A percentile compares a stretch with the other conserved stretches of the same genome.
These are phyloP conservation scores for Pseudotsuga menziesii DNA, from an alignment of 75 land plant genomes.

Conservation along the genomic window DNA sequence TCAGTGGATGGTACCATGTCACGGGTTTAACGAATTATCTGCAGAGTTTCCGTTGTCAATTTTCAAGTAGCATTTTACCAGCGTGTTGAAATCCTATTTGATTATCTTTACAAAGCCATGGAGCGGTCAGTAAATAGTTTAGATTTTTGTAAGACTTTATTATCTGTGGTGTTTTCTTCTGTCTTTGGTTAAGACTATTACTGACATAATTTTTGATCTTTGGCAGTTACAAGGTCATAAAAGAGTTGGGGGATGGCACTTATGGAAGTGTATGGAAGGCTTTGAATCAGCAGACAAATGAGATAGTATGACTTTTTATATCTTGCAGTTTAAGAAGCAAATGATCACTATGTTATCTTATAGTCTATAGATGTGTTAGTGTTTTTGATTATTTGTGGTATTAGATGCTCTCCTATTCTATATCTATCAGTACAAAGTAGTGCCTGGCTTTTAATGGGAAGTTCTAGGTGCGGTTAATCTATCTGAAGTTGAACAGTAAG, in stretches of 20 bases:
- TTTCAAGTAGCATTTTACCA: slow-evolving; percentile 9
- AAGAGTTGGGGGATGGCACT: slow-evolving; percentile 90
- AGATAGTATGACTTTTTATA: slow-evolving; percentile 47
- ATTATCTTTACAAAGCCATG: slow-evolving; percentile 4
- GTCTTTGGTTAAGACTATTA: neutral
- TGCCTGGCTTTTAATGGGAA: neutral
- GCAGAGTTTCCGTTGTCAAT: slow-evolving; percentile 6
- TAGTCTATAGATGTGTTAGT: no score
- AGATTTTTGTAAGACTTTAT: neutral
- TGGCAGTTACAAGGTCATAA: slow-evolving; percentile 65
- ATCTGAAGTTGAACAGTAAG: neutral
- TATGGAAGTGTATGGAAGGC: slow-evolving; percentile 82
- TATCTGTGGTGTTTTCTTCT: neutral
- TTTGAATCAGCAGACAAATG: slow-evolving; percentile 36
- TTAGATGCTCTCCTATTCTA: neutral
- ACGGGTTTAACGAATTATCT: slow-evolving; percentile 16
- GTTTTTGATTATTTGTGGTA: no score
- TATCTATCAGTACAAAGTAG: neutral
- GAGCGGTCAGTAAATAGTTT: slow-evolving; percentile 14
- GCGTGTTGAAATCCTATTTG: slow-evolving; percentile 11
- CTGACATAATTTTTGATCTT: neutral
- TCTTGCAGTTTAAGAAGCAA: neutral
- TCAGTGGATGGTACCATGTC: slow-evolving; percentile 10
- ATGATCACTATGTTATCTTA: neutral
- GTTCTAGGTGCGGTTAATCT: neutral